Base-by-base conservation (phyloP, 1,284 basidiomycete genomes). In the Ceratorhiza oryzae-sativae region DNA sequence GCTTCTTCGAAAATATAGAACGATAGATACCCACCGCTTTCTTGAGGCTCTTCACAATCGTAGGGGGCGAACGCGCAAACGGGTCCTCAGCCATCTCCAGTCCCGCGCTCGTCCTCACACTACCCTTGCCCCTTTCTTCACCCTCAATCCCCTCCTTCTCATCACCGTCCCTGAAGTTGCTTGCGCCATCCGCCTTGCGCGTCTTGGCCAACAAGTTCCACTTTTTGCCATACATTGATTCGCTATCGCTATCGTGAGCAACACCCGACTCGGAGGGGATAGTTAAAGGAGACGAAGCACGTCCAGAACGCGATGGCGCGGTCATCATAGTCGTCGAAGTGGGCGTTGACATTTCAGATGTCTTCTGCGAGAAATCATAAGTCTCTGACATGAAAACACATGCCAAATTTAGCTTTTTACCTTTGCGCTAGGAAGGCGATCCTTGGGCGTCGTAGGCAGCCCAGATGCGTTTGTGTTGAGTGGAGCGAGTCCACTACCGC, bases 171-270 rank as follows among this genome's bases (percentile, higher is more conserved):
- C 56, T 71, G 25, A 71, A 71, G 30, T 56, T 71, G 18, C 25
- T 59, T 15, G 68, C 68, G 13, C 42, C 68, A 30, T 60, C 68
- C 42, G 60, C 36, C 18, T 59, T 59, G 42, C 68, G 68, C 25
- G 68, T 71, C 68, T 71, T 71, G 68, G 60, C 56, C 42, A 71
- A 42, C 23, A 71, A 30, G 39, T 71, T 71, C 9, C 68, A 56
- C 34, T 71, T 71, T 45, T 71, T 71, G 56, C 23, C 36, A 23
- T 59, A 34, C 60, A 62, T 62, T 27, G 56, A 59, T 46, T 59
- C 55, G 32, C n/a, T 46, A 30, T 71, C 68, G 46, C 68, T 71
- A 27, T 71, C 68, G 55, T 32, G 45, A 1, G 39, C 42, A 12
- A 18, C 51, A 30, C 65, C 53, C 23, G 53, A 42, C 39, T 53